These are phyloP conservation scores for Rhodofomes roseus DNA, from an alignment of 1,284 basidiomycete species.

Conservation along the genomic window DNA sequence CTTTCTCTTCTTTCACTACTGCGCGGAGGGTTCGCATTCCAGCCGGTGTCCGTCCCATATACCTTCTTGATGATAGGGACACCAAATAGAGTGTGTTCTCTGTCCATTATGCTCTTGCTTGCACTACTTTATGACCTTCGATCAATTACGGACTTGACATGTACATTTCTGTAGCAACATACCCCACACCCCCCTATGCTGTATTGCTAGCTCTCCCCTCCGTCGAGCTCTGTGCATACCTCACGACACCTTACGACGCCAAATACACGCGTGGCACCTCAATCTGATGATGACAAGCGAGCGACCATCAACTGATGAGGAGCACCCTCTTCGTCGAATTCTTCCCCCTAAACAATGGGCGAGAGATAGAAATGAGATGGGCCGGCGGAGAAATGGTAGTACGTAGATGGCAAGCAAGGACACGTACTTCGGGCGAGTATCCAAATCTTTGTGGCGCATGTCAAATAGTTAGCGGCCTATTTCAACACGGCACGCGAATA, in stretches of 20 bases:
- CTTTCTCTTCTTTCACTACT: slow-evolving; percentile 8
- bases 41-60: slow-evolving; percentile 16
- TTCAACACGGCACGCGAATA: slow-evolving; percentile 10
- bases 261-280: slow-evolving; percentile 13
- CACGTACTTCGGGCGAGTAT: slow-evolving; percentile 60
- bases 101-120: slow-evolving; percentile 9
- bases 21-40: slow-evolving; percentile 9
- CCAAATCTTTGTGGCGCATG: slow-evolving; percentile 50
- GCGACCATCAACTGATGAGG: slow-evolving; percentile 77
- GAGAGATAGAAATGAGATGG: slow-evolving; percentile 9
- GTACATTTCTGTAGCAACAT: slow-evolving; percentile 27
- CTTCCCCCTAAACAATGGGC: slow-evolving; percentile 48
- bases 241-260: slow-evolving; percentile 19
- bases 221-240: slow-evolving; percentile 19
- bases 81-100: slow-evolving; percentile 7
- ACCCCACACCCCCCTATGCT: slow-evolving; percentile 25
- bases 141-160: slow-evolving; percentile 16
- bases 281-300: slow-evolving; percentile 40
- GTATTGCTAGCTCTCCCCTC: slow-evolving; percentile 37
- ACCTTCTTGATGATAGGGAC: slow-evolving; percentile 9
- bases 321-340: slow-evolving; percentile 78
- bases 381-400: slow-evolving; percentile 10
- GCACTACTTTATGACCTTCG: slow-evolving; percentile 20
- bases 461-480: slow-evolving; percentile 1
- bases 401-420: slow-evolving; percentile 11